Evolutionary conservation across 2,329 filamentous ascomycete species (phyloP), one percentile per base, ranked within the genome.

Genomic region (Exophiala bonariae): DNA sequence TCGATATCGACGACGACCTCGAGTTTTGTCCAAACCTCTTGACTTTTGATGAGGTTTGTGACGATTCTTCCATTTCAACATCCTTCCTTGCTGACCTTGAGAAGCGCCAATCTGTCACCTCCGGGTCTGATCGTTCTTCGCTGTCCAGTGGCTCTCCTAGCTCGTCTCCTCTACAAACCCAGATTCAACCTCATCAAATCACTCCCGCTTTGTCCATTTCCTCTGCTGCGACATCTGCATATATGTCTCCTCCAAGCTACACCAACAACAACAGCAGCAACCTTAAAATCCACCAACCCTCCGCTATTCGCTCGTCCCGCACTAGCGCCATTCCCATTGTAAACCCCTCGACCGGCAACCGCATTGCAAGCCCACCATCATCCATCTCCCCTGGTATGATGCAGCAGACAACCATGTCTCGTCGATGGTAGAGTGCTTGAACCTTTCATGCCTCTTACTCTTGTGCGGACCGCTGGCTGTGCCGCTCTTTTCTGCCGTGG

Each of bases 311-410:
- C 59, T 83, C 86, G 49, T 52, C 52, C 11, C 50, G 57, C 28
- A 89, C 90, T 70, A 97, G 96, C 69, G 89, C 93, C 63, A 97
- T 97, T 59, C 92, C 92, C 50, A 99, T 99, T 67, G 89, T 97
- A 71, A 95, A 99, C 77, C 93, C 93, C 44, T 87, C 82, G 59
- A 96, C 92, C 47, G 90, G 93, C 64, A 83, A 90, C 68, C 81
- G 83, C 63, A 86, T 96, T 76, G 85, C 89, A 47, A 95, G 89
- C 74, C 92, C 92, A 59, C 89, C 92, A 19, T 85, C 85, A 54
- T 83, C 80, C 56, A 78, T 85, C 63, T 83, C 81, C 46, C 82
- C 82, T 50, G 79, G 74, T 65, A 77, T 81, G 72, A 79, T 81
- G 75, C 81, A 83, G 73, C 75, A 79, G 65, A 72, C 76, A 44